A percentile compares a stretch with the other conserved stretches of the same genome.
These are phyloP conservation scores for Adansonia digitata DNA, from an alignment of 345 rosid species.

Conservation along the genomic window DNA sequence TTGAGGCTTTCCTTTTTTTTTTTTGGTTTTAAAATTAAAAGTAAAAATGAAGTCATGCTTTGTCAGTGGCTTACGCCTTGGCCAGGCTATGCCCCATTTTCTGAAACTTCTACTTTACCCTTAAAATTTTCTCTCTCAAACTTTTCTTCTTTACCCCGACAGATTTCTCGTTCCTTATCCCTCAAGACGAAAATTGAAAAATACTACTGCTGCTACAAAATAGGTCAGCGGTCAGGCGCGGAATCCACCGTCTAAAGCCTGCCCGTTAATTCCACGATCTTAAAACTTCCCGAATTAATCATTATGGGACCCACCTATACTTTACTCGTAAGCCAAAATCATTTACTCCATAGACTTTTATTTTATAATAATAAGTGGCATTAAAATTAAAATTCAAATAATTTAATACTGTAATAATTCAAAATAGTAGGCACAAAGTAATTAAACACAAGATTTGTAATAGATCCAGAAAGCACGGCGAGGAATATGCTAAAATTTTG, in stretches of 20 bases:
- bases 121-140: not conserved
- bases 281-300: constrained; percentile 43
- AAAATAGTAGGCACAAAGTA: not conserved
- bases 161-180: not conserved
- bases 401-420: not conserved
- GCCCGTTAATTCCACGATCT: constrained; percentile 41
- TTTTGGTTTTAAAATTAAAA: not conserved
- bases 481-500: constrained; percentile 15
- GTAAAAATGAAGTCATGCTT: constrained; percentile 53
- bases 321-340: constrained; percentile 62
- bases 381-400: not conserved
- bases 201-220: not conserved
- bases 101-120: constrained; percentile 35
- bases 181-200: not conserved
- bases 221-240: constrained; percentile 40
- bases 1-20: too few relatives aligned
- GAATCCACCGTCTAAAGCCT: constrained; percentile 19
- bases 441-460: not conserved
- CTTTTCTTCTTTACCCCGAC: constrained; percentile 11
- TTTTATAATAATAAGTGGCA: not conserved
- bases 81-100: not conserved
- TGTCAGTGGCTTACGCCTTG: constrained; percentile 32
- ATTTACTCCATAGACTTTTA: constrained; percentile 38
- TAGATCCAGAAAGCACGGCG: constrained; percentile 41
- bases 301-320: constrained; percentile 48